A percentile compares a stretch with the other conserved stretches of the same genome.
These are phyloP conservation scores for Cladobotryum mycophilum DNA, from an alignment of 2,329 filamentous ascomycete genomes.

Conservation along the genomic window DNA sequence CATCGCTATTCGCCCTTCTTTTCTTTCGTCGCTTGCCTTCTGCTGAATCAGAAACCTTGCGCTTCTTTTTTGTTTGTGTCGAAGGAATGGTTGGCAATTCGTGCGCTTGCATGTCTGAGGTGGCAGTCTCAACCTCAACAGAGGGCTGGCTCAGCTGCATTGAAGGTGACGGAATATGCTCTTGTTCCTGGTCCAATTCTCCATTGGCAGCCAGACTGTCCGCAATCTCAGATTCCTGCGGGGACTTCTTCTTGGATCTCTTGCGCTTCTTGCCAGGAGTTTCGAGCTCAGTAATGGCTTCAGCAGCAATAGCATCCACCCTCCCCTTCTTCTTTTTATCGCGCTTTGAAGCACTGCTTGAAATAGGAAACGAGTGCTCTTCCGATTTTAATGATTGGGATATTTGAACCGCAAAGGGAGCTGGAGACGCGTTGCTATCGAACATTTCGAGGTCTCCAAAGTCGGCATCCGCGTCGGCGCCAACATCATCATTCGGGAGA, in stretches of 20 bases:
- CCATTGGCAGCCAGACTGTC: conserved; percentile 5
- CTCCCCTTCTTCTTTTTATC: conserved; percentile 25
- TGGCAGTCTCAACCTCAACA: conserved; percentile 1
- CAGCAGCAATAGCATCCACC: conserved; percentile 5
- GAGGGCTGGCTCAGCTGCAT: background rate
- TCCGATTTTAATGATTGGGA: conserved; percentile 27
- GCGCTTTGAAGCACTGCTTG: conserved; percentile 24
- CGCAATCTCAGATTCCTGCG: conserved; percentile 6
- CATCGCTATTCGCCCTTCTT: conserved; percentile 20
- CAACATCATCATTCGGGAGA: conserved; percentile 17
- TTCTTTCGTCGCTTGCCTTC: conserved; percentile 31
- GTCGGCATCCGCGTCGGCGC: conserved; percentile 22
- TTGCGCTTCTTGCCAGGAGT: conserved; percentile 19
- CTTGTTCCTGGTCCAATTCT: background rate
- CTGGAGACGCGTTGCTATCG: conserved; percentile 29
- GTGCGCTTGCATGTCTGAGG: conserved; percentile 10
- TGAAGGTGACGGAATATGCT: background rate
- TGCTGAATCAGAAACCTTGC: conserved; percentile 23
- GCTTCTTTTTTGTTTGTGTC: conserved; percentile 27
- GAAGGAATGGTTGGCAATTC: conserved; percentile 17
- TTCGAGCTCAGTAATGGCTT: conserved; percentile 13
- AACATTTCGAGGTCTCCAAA: conserved; percentile 34
- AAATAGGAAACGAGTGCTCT: conserved; percentile 13
- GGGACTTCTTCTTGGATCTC: conserved; percentile 21
- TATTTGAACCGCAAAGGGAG: conserved; percentile 26